Base-by-base conservation (phyloP, 2,329 filamentous ascomycete species). In the Colletotrichum noveboracense region DNA sequence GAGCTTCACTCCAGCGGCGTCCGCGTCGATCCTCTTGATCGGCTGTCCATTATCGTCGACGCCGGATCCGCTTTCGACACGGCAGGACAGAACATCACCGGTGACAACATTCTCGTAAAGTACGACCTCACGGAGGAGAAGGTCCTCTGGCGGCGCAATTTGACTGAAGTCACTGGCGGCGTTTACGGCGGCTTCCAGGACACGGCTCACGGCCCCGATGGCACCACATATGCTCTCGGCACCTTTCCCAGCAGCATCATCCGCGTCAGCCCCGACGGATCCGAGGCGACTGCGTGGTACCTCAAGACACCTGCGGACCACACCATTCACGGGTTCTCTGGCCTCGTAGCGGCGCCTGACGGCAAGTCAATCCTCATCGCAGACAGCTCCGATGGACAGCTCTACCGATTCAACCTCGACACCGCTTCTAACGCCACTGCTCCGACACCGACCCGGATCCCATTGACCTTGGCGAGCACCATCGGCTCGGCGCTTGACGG, bases 171-270 rank as follows among this genome's bases (percentile, higher is more conserved):
- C 0, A 81, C 81, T 0, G 66, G 76, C 0, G 82, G 82, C 5
- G 70, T 66, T 0, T 86, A 84, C 75, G 82, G 84, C 28, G 86
- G 84, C 7, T 85, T 82, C 43, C 85, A 87, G 71, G 86, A 87
- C 66, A 79, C 86, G 5, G 85, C 83, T 48, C 81, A 83, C 66
- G 85, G 86, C 64, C 55, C 66, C 1, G 76, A 76, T 3, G 84
- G 84, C 10, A 84, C 85, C 78, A 75, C 83, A 1, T 87, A 83
- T 66, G 82, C 84, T 8, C 78, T 86, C 1, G 84, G 86, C 55
- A 85, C 83, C 0, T 86, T 78, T 10, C 84, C 85, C 0, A 82
- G 83, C 24, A 83, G 82, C 8, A 80, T 87, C 18, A 75, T 86
- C 61, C 81, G 81, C 14, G 80, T 85, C 12, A 79, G 79, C 30